These are phyloP conservation scores for Vickermania spadyakhi DNA, from an alignment of 208 protist species.

Conservation along the genomic window DNA sequence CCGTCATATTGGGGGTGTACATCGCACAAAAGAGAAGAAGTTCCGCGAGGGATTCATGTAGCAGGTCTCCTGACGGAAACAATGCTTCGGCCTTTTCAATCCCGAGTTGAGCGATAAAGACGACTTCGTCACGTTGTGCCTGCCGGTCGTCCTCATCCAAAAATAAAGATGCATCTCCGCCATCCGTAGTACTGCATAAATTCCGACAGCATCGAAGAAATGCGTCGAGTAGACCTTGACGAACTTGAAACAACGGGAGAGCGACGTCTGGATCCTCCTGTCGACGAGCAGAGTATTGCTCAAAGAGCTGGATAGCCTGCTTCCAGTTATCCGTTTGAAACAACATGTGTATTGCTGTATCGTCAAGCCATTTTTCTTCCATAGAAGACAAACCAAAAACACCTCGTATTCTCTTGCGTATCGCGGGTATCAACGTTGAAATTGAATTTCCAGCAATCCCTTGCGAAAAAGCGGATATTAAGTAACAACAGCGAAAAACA, in stretches of 20 bases:
- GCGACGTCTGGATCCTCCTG: background rate
- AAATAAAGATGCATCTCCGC: background rate
- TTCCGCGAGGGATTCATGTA: background rate
- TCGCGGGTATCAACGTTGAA: background rate
- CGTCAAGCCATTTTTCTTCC: slow-evolving; percentile 57
- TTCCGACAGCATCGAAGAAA: background rate
- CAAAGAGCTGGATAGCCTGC: slow-evolving; percentile 32
- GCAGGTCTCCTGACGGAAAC: background rate
- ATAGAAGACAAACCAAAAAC: slow-evolving; percentile 41
- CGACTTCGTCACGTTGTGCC: background rate
- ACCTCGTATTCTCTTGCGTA: slow-evolving; percentile 4
- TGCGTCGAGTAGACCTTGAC: background rate
- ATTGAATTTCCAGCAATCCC: background rate
- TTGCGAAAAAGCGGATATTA: slow-evolving; percentile 6
- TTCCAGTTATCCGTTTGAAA: slow-evolving; percentile 19
- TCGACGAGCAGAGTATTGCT: slow-evolving; percentile 24
- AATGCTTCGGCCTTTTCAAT: background rate
- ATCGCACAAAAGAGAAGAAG: background rate
- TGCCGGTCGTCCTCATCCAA: background rate
- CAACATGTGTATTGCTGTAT: slow-evolving; percentile 63
- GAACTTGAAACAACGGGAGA: background rate
- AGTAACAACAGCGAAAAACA: slow-evolving; percentile 70
- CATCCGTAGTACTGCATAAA: background rate
- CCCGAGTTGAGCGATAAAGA: background rate
- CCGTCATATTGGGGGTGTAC: background rate